Evolutionary conservation across 805 yeast genomes (phyloP), one percentile per base, ranked within the genome.

Genomic region (Ogataea allantospora): DNA sequence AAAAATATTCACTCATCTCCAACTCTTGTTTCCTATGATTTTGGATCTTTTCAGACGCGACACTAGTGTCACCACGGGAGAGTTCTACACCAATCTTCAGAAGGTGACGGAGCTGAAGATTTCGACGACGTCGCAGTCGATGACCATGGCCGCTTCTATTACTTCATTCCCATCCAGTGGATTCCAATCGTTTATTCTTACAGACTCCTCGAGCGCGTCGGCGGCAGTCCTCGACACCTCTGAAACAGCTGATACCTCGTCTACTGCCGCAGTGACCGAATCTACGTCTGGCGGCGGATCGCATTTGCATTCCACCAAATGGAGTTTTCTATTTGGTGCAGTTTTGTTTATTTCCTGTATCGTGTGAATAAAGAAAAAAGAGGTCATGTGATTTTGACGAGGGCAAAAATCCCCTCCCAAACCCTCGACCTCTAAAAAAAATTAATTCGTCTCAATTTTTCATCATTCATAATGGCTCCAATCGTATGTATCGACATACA

Each of bases 391-490:
- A 36, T n/a, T 2, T 13, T 1, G 5, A 3, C 3, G 16, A 21
- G 42, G 44, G 44, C 18, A 19, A 19, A 7, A 19, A 19, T 19
- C 21, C 21, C 6, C 6, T 8, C 21, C 8, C 8, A 19, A 23
- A 20, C 22, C 22, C 25, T 24, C 15, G 3, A 15, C 17, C 29
- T 13, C 8, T 16, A 35, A 39, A 34, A 28, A 42, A 40, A 30
- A 14, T 27, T 21, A 13, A 7, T 22, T 12, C 25, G 6, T 4
- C 16, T 10, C 10, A 7, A 15, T 22, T 28, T 29, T 30, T 33
- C 37, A 20, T 21, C 29, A 4, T 21, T 26, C 42, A 53, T 33
- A 52, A 60, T 60, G 65, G 65, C 65, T 53, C 65, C 65, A 60
- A 58, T 60, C 41, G 65, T 60, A 60, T 46, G 65, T 60, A 44